phyloP scores from a whole-genome alignment of 768 basidiomycete genomes.

The Dendrothele bispora region DNA sequence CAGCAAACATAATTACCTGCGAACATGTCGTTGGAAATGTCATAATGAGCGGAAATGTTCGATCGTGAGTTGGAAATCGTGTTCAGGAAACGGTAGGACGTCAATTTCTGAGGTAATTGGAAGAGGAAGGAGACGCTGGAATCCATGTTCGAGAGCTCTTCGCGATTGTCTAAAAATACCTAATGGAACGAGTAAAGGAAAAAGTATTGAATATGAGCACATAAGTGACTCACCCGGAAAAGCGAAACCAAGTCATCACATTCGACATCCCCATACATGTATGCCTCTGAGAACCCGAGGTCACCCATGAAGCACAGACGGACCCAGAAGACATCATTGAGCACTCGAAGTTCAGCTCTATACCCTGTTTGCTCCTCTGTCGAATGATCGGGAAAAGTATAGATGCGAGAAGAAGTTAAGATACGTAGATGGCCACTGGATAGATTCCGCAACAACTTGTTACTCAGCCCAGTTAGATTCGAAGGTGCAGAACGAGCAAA shows the following conservation, averaged over 20 bases:
- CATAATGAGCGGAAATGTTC: slow-evolving; percentile 78
- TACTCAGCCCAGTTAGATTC: no score
- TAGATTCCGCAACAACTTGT: slow-evolving; percentile 46
- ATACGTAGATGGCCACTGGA: slow-evolving; percentile 49
- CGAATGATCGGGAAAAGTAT: slow-evolving; percentile 38
- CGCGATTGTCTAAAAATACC: slow-evolving; percentile 64
- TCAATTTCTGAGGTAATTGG: slow-evolving; percentile 51
- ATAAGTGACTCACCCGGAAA: slow-evolving; percentile 47
- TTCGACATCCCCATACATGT: slow-evolving; percentile 77
- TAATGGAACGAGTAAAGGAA: slow-evolving; percentile 21
- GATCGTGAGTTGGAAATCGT: slow-evolving; percentile 62
- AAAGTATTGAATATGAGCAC: neutral
- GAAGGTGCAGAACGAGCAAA: slow-evolving; percentile 5
- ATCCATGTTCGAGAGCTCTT: slow-evolving; percentile 47
- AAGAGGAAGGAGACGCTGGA: slow-evolving; percentile 56
- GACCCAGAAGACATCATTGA: slow-evolving; percentile 58
- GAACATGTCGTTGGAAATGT: slow-evolving; percentile 79
- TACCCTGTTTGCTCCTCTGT: slow-evolving; percentile 17
- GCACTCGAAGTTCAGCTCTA: slow-evolving; percentile 47
- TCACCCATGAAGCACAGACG: slow-evolving; percentile 60
- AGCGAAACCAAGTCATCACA: slow-evolving; percentile 63
- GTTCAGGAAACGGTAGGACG: slow-evolving; percentile 65
- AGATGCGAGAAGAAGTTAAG: slow-evolving; percentile 42
- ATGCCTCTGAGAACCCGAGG: slow-evolving; percentile 74
- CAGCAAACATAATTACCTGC: slow-evolving; percentile 40